phyloP scores from a whole-genome alignment of 495 filamentous ascomycete genomes.

The Aspergillus nanangensis region DNA sequence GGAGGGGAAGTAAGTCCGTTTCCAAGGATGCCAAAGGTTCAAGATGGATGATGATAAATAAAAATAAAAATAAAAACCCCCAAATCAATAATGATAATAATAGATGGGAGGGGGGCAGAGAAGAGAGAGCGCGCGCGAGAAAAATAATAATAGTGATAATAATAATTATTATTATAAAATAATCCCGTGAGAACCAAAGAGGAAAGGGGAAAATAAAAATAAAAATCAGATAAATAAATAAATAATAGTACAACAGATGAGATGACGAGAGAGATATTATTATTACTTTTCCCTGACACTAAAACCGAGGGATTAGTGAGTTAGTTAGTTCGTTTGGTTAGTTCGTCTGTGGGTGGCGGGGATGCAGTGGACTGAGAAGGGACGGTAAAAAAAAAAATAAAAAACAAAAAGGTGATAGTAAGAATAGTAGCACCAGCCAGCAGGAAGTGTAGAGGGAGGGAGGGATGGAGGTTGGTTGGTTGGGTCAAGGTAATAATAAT shows the following conservation, averaged over 20 bases:
- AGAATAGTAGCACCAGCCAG: background rate
- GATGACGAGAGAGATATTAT: conserved; percentile 20
- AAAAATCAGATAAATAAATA: conserved; percentile 1
- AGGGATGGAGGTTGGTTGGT: too few species aligned
- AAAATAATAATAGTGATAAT: too few species aligned
- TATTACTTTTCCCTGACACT: conserved; percentile 1
- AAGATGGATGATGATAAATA: conserved; percentile 11
- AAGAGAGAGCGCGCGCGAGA: too few species aligned
- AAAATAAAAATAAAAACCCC: conserved; percentile 5
- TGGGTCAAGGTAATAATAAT: too few species aligned
- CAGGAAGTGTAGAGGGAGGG: too few species aligned
- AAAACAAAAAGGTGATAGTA: background rate
- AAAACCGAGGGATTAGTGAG: too few species aligned
- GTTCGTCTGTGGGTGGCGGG: background rate
- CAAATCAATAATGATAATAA: conserved; percentile 1
- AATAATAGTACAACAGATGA: background rate
- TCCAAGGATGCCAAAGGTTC: conserved; percentile 15
- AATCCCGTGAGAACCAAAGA: background rate
- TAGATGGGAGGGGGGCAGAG: conserved; percentile 1
- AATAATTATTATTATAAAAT: too few species aligned
- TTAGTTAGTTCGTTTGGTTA: too few species aligned
- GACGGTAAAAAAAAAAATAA: background rate
- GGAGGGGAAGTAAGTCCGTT: conserved; percentile 10
- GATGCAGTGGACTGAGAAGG: background rate
- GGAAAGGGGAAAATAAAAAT: conserved; percentile 4